These are phyloP conservation scores for Colletotrichum tamarilloi DNA, from an alignment of 2,329 filamentous ascomycete genomes.

Conservation along the genomic window DNA sequence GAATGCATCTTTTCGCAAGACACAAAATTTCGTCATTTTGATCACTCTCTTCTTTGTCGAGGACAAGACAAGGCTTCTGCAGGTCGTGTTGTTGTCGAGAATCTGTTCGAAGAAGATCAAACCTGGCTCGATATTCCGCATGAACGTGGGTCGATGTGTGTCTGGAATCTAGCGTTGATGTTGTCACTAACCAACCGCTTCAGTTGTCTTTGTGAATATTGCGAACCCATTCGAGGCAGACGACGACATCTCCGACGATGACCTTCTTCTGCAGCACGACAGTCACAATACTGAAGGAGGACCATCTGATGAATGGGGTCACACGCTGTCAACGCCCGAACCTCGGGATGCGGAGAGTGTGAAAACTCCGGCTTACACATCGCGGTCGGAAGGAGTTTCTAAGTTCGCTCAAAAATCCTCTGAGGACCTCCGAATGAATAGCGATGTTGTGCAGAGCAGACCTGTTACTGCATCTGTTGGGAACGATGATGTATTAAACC, in stretches of 20 bases:
- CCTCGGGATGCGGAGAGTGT: neutral
- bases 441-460: too few relatives aligned
- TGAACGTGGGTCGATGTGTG: neutral
- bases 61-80: neutral
- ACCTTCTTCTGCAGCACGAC: neutral
- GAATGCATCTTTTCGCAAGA: constrained; percentile 13
- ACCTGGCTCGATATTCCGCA: constrained; percentile 4
- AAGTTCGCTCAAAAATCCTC: too few relatives aligned
- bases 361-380: too few relatives aligned
- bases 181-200: neutral
- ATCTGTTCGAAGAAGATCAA: neutral
- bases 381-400: too few relatives aligned
- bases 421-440: too few relatives aligned
- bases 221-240: neutral
- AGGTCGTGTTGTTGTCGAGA: neutral
- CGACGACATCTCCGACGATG: neutral
- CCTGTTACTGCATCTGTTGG: too few relatives aligned
- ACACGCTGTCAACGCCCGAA: neutral
- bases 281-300: neutral
- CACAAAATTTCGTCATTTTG: constrained; percentile 10
- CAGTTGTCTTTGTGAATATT: neutral
- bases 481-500: too few relatives aligned
- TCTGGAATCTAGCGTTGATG: too few relatives aligned
- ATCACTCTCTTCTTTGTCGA: neutral
- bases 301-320: neutral